Evolutionary conservation across 495 filamentous ascomycete species (phyloP), one percentile per base, ranked within the genome.

Genomic region (Hyaloscypha variabilis): DNA sequence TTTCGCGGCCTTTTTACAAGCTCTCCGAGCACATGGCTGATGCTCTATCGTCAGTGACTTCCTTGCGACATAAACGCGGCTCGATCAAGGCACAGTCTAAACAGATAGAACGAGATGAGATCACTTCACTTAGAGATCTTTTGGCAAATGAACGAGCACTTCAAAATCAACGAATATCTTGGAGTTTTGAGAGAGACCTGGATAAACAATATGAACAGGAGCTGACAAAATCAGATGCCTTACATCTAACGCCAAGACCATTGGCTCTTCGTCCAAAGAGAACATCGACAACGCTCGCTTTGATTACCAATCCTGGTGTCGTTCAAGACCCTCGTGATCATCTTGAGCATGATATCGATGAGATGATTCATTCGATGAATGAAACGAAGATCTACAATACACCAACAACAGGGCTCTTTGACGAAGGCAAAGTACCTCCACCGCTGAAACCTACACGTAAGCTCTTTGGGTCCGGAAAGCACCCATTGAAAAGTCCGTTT

Each of bases 401-500:
- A 49, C 6, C 58, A 17, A 30, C 34, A 13, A 24, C 31, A 24
- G 6, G 2, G 17, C 19, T 46, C 8, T 52, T n/a, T n/a, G 17
- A 17, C 23, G 25, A 51, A 46, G 29, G 29, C 6, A 59, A 17
- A 24, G 25, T 28, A 2, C 42, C 49, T 53, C 39, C 24, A 34
- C n/a, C 60, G 53, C 49, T n/a, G 13, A 59, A 28, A 39, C 39
- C 21, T n/a, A 52, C 17, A 29, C 3, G 29, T 0, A 29, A n/a
- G 8, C 8, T 30, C 3, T 64, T 64, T 23, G 51, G n/a, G 6
- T 61, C 25, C 23, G 61, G 64, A 11, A 66, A 55, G 13, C 67
- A 66, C n/a, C 63, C 67, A 21, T 24, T 66, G 17, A 60, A 66
- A 39, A 66, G 62, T 46, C 57, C 67, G 1, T 65, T 62, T 28